Conservation (phyloP, 148 eudicot species). For the Cornus controversa region DNA sequence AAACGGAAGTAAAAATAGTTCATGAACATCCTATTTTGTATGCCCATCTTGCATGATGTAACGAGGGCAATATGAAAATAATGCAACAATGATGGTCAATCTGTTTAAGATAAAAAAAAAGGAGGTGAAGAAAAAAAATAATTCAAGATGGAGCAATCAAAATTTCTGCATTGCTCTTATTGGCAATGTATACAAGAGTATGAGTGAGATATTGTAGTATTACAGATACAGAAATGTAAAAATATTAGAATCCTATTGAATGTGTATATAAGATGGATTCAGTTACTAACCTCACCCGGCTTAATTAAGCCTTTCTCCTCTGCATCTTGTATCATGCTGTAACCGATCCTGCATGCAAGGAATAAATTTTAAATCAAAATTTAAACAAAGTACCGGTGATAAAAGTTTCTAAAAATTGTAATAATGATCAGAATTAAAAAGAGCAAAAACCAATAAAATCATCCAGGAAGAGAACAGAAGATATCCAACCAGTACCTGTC, state of each 20-base stretch:
- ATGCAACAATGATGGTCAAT: not conserved
- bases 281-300: slow-evolving; percentile 69
- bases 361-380: not conserved
- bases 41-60: not conserved
- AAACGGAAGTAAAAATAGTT: too few species aligned
- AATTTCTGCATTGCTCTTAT: not conserved
- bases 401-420: not conserved
- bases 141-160: not conserved
- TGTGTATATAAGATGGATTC: not conserved
- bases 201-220: too few species aligned
- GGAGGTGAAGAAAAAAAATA: not conserved
- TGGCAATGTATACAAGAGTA: not conserved
- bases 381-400: not conserved
- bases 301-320: slow-evolving; percentile 79
- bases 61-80: not conserved
- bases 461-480: not conserved
- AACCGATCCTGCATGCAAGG: slow-evolving; percentile 53
- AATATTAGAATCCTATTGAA: not conserved
- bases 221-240: not conserved
- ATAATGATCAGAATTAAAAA: not conserved
- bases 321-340: slow-evolving; percentile 79
- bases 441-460: not conserved
- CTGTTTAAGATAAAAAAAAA: not conserved
- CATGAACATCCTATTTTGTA: not conserved
- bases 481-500: slow-evolving; percentile 19